Evolutionary conservation across 345 rosid species (phyloP), one percentile per base, ranked within the genome.

Genomic region (Moricandia moricandioides): DNA sequence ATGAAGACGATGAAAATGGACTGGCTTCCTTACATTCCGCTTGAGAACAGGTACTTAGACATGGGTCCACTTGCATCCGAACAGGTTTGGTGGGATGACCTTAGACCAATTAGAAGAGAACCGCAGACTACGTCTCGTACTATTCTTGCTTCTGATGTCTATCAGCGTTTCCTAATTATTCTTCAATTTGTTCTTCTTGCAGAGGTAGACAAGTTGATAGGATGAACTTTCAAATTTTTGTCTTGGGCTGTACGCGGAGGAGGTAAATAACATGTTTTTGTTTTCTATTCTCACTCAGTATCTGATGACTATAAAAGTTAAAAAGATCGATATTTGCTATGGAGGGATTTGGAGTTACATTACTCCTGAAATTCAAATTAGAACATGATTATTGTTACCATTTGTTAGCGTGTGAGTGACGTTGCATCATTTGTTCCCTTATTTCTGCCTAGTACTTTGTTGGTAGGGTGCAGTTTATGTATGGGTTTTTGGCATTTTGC

Each of bases 1-100:
- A 92, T 96, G 99, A 96, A 86, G 71, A 84, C 87, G 67, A 96
- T 96, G 99, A 92, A 96, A 86, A 96, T 96, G 99, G 99, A 85
- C 70, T 96, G 99, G 99, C 84, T 88, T 75, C 98, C 99, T 6
- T 96, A 96, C 78, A 83, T 96, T 74, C 97, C 99, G 35, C 34
- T 88, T 69, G 91, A 89, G 68, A 83, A 92, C 18, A 89, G 99
- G 99, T 91, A 83, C 61, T 24, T 52, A 8, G 58, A 47, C 27
- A 69, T 29, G 37, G 17, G 8, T 58, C 59, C 16, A 31, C 12
- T 3, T 39, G 74, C 9, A 63, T 79, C 45, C 35, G 6, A 55
- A 49, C 8, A 37, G 40, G 18, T 70, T 69, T 77, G 35, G 16
- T 65, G 67, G 66, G 63, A 30, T 66, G 40, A 60, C 52, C 71